These are phyloP conservation scores for Botryotinia narcissicola DNA, from an alignment of 2,329 filamentous ascomycete genomes.

Conservation along the genomic window DNA sequence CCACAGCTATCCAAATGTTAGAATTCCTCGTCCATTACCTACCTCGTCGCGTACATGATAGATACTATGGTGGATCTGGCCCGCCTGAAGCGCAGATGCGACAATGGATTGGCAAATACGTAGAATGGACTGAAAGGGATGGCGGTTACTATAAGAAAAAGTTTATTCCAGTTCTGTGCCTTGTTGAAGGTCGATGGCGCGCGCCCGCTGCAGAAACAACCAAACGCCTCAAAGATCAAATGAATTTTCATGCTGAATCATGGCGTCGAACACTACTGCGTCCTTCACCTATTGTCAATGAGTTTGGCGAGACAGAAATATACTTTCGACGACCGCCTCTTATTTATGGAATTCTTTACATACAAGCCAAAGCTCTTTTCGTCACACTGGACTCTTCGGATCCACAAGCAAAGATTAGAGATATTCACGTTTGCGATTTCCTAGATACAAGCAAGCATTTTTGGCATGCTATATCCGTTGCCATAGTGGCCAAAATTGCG, in stretches of 20 bases:
- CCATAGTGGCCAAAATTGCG: slow-evolving; percentile 35
- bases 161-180: slow-evolving; percentile 35
- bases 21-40: slow-evolving; percentile 29
- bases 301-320: slow-evolving; percentile 27
- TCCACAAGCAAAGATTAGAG: slow-evolving; percentile 29
- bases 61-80: slow-evolving; percentile 25
- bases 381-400: slow-evolving; percentile 37
- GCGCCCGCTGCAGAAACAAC: slow-evolving; percentile 26
- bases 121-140: slow-evolving; percentile 39
- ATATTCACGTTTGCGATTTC: slow-evolving; percentile 37
- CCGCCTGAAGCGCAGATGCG: slow-evolving; percentile 34
- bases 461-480: slow-evolving; percentile 40
- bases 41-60: slow-evolving; percentile 32
- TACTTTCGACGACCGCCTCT: slow-evolving; percentile 35
- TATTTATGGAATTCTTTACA: slow-evolving; percentile 39
- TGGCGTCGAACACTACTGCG: slow-evolving; percentile 32
- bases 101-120: slow-evolving; percentile 36
- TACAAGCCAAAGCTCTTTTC: slow-evolving; percentile 33
- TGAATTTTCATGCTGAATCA: slow-evolving; percentile 33
- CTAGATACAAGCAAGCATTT: slow-evolving; percentile 34
- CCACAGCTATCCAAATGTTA: slow-evolving; percentile 32
- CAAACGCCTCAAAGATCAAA: slow-evolving; percentile 30
- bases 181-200: slow-evolving; percentile 27
- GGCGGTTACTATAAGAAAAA: slow-evolving; percentile 34
- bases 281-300: slow-evolving; percentile 24